Conservation (phyloP, 257 asterid species). For the Gardenia jasminoides region DNA sequence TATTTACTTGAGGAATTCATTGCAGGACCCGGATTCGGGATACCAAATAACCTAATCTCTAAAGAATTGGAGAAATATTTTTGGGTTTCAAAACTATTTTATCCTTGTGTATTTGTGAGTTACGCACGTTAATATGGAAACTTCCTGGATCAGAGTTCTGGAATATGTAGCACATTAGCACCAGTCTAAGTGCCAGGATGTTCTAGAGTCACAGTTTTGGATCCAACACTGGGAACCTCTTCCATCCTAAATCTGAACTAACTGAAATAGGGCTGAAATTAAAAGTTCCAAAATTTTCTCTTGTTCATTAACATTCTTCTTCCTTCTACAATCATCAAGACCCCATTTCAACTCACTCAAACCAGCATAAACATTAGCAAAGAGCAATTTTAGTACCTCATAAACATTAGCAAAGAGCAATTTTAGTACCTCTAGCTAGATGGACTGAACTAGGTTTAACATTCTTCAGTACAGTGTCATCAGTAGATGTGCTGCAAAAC, state of each 20-base stretch:
- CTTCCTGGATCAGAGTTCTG: no score
- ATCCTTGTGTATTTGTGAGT: no score
- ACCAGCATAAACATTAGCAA: constrained; percentile 34
- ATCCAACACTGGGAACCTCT: constrained; percentile 31
- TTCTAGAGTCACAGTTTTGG: no score
- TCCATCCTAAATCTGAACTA: constrained; percentile 57
- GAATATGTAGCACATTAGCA: no score
- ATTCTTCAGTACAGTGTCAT: constrained; percentile 4
- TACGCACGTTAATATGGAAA: no score
- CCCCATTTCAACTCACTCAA: constrained; percentile 26
- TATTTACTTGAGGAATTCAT: no score
- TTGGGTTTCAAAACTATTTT: no score
- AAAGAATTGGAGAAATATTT: no score
- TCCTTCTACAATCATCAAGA: constrained; percentile 5
- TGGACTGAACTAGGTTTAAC: constrained; percentile 26
- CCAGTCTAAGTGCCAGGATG: no score
- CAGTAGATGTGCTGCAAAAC: constrained; percentile 12
- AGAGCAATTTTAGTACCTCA: constrained; percentile 35
- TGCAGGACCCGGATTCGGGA: no score
- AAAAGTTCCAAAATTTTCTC: constrained; percentile 16
- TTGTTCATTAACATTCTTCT: not conserved
- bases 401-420: constrained; percentile 42
- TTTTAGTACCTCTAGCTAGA: constrained; percentile 33
- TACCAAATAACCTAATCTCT: no score
- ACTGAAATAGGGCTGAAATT: constrained; percentile 27